Percentiles rank a stretch among this genome's conserved stretches.
Evolutionary conservation across 495 filamentous ascomycete species (phyloP).

Genomic region (Penicillium samsonianum): DNA sequence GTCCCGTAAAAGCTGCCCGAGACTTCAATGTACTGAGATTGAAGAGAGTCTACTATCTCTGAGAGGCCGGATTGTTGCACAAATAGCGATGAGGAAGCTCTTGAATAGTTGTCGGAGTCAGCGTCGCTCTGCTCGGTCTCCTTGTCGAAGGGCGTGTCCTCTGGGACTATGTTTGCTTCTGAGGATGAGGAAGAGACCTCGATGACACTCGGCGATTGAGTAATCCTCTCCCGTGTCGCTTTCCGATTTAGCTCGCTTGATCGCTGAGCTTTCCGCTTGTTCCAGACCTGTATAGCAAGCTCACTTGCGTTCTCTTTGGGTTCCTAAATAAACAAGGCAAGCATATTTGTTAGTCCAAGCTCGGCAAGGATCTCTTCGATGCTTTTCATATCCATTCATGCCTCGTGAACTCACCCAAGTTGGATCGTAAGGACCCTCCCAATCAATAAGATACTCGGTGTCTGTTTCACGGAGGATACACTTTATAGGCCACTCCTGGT

Average conservation of each 20-base stretch:
- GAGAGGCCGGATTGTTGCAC: constrained; percentile 16
- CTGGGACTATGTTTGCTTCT: not conserved
- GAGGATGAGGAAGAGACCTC: constrained; percentile 1
- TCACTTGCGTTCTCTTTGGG: constrained; percentile 43
- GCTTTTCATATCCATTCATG: not conserved
- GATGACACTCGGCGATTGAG: not conserved
- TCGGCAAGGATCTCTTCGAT: not conserved
- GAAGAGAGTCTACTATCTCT: constrained; percentile 13
- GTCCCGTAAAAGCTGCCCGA: not conserved
- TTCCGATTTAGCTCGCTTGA: not conserved
- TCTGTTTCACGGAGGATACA: constrained; percentile 43
- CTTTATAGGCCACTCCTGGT: constrained; percentile 40
- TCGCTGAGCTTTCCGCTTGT: constrained; percentile 25
- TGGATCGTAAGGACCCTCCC: constrained; percentile 41
- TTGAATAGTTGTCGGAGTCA: not conserved
- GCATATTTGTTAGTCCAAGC: constrained; percentile 1
- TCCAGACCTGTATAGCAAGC: constrained; percentile 36
- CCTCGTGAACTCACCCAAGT: constrained; percentile 40
- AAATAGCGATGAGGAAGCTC: constrained; percentile 23
- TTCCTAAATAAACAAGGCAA: constrained; percentile 29
- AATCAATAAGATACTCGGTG: constrained; percentile 45
- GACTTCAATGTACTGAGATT: not conserved
- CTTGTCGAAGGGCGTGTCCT: not conserved
- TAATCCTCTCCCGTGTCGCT: not conserved
- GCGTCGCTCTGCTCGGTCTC: not conserved